phyloP scores from a whole-genome alignment of 495 filamentous ascomycete species.

The Pyrenula aspistea region DNA sequence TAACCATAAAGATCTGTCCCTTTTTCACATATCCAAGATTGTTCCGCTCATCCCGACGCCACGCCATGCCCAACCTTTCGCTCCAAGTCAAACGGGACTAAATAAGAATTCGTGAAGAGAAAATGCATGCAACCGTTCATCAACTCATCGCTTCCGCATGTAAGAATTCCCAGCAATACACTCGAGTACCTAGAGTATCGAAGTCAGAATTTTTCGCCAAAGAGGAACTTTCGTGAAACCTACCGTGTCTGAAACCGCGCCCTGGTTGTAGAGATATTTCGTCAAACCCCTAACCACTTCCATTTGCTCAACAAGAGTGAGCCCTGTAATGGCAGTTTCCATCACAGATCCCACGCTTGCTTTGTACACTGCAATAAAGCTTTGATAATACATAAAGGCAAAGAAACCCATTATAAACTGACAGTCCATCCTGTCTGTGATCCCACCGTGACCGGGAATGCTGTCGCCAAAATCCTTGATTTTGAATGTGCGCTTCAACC shows the following conservation, averaged over 20 bases:
- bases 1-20: not conserved
- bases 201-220: too few relatives aligned
- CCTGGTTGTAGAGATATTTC: constrained; percentile 82
- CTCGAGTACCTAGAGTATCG: not conserved
- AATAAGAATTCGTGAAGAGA: too few relatives aligned
- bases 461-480: constrained; percentile 99
- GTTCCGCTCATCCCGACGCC: not conserved
- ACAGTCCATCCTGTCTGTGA: constrained; percentile 99
- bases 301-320: constrained; percentile 74
- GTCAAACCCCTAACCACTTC: constrained; percentile 74
- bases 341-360: constrained; percentile 74
- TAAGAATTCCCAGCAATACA: not conserved
- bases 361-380: constrained; percentile 83
- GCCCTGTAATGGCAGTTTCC: constrained; percentile 74
- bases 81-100: too few relatives aligned
- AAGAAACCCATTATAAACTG: constrained; percentile 99
- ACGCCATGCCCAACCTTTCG: not conserved
- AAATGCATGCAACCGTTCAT: not conserved
- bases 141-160: not conserved
- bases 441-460: constrained; percentile 95
- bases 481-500: constrained; percentile 97
- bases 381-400: constrained; percentile 94
- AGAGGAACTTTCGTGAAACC: constrained; percentile 10
- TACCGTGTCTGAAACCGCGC: constrained; percentile 51
- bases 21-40: not conserved